A percentile compares a stretch with the other conserved stretches of the same genome.
phyloP scores from a whole-genome alignment of 2,329 filamentous ascomycete species.

The Penicillium sp. region DNA sequence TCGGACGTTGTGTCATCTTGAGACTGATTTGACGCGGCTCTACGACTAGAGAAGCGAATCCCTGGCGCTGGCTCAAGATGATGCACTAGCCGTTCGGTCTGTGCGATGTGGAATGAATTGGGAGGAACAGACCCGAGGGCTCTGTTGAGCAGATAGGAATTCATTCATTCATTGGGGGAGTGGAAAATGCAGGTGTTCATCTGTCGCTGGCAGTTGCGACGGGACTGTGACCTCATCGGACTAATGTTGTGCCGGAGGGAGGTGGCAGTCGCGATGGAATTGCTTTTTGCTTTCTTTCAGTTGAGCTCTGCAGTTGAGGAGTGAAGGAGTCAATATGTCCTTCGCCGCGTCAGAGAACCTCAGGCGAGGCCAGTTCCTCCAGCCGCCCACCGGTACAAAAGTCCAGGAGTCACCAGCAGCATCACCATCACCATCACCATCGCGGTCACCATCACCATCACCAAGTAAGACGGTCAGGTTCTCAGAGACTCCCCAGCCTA shows the following conservation, averaged over 20 bases:
- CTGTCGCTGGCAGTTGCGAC: neutral
- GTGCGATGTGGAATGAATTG: constrained; percentile 66
- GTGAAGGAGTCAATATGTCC: too few species aligned
- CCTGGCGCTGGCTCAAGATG: constrained; percentile 70
- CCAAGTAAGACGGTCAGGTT: constrained; percentile 8
- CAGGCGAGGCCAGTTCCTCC: neutral
- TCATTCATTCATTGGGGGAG: constrained; percentile 66
- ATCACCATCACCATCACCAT: neutral
- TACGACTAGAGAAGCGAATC: constrained; percentile 71
- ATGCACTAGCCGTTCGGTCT: constrained; percentile 68
- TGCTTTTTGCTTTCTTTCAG: neutral
- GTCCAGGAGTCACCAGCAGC: too few species aligned
- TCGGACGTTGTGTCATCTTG: constrained; percentile 17
- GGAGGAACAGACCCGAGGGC: constrained; percentile 70
- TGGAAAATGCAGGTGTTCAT: neutral
- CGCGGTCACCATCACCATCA: neutral
- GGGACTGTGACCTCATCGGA: constrained; percentile 34
- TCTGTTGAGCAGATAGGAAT: constrained; percentile 75
- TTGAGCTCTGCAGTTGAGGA: too few species aligned
- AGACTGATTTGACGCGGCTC: constrained; percentile 10
- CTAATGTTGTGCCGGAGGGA: constrained; percentile 23
- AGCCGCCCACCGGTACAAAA: neutral
- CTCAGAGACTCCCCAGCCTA: neutral
- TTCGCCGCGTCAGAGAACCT: neutral
- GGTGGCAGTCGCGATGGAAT: constrained; percentile 19